Percentiles rank a stretch among this genome's conserved stretches.
Evolutionary conservation across 768 basidiomycete genomes (phyloP).

Genomic region (Neoboletus magnificus): DNA sequence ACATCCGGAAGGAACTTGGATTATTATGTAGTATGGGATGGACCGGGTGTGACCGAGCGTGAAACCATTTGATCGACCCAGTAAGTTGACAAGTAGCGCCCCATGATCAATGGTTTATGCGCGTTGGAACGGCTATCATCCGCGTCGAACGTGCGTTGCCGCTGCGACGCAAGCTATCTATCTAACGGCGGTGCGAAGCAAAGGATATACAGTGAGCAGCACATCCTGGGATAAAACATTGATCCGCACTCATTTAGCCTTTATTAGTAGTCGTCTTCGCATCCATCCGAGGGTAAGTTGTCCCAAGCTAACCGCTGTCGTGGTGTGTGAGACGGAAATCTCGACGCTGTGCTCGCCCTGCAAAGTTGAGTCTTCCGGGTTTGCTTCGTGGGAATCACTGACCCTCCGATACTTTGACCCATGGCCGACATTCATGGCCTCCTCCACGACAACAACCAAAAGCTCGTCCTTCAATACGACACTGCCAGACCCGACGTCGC

Average conservation of each 20-base stretch:
- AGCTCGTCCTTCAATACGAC: conserved; percentile 48
- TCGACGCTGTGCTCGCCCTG: no score
- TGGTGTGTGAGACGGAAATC: no score
- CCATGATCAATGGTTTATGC: not conserved
- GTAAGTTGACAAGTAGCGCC: no score
- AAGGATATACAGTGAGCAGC: no score
- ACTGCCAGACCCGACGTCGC: conserved; percentile 45
- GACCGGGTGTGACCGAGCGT: conserved; percentile 9
- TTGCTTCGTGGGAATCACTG: not conserved
- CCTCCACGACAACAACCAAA: conserved; percentile 45
- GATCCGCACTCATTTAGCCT: not conserved
- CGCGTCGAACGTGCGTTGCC: not conserved
- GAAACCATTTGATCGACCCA: not conserved
- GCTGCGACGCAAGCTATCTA: no score
- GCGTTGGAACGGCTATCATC: not conserved
- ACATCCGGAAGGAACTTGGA: conserved; percentile 4
- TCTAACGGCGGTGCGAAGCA: no score
- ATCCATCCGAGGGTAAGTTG: no score
- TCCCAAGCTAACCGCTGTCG: no score
- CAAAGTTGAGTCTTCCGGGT: no score
- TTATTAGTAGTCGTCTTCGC: not conserved
- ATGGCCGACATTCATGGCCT: conserved; percentile 4
- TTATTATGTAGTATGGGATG: not conserved
- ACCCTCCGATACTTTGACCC: not conserved
- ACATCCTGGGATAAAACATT: no score